Conservation (phyloP, 2,329 filamentous ascomycete genomes). For the Talaromyces verruculosus region DNA sequence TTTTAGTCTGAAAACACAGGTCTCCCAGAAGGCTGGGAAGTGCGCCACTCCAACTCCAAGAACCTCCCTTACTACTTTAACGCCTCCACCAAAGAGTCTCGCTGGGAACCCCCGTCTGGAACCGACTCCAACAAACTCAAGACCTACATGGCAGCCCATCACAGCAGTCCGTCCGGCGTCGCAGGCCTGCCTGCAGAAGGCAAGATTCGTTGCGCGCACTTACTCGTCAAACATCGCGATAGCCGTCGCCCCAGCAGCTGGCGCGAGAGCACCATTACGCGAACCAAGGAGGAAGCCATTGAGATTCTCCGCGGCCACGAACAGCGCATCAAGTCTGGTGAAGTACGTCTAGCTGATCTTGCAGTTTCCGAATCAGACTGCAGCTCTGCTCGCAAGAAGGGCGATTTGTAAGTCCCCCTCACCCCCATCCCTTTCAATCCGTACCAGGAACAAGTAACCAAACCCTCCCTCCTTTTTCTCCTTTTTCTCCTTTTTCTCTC, state of each 20-base stretch:
- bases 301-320: conserved; percentile 75
- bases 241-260: conserved; percentile 89
- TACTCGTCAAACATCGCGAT: conserved; percentile 89
- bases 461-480: neutral
- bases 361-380: conserved; percentile 90
- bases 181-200: conserved; percentile 57
- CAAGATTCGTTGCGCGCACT: conserved; percentile 90
- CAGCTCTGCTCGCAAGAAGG: conserved; percentile 89
- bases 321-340: conserved; percentile 69
- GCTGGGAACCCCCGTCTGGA: conserved; percentile 88
- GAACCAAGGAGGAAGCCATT: conserved; percentile 82
- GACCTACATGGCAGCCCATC: conserved; percentile 85
- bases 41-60: conserved; percentile 97
- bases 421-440: neutral
- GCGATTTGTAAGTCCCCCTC: conserved; percentile 66
- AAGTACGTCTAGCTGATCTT: conserved; percentile 72
- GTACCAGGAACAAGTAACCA: neutral
- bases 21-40: conserved; percentile 85
- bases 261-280: conserved; percentile 85
- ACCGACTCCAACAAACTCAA: conserved; percentile 93
- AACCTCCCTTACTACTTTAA: conserved; percentile 99
- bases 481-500: neutral
- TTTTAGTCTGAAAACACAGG: conserved; percentile 66
- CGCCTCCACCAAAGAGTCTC: conserved; percentile 76
- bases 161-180: conserved; percentile 57